Evolutionary conservation across 768 basidiomycete species (phyloP).

Genomic region (Amanita rimosa): DNA sequence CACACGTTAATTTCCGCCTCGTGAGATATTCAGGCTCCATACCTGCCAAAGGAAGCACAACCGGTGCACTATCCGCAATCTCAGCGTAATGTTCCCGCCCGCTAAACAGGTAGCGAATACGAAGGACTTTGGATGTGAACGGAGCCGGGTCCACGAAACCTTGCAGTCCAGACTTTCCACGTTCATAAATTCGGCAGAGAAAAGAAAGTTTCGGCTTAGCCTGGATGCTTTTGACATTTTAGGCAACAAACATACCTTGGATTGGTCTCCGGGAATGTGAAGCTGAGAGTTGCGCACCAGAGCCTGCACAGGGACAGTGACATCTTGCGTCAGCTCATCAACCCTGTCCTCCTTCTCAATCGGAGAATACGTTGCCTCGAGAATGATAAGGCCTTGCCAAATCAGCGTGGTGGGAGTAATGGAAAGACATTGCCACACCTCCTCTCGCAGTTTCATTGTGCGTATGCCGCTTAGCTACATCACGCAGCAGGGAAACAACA

Average conservation of each 20-base stretch:
- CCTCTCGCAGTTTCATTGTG: slow-evolving; percentile 53
- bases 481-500: slow-evolving; percentile 49
- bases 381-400: slow-evolving; percentile 57
- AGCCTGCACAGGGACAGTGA: slow-evolving; percentile 73
- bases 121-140: slow-evolving; percentile 55
- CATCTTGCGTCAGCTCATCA: slow-evolving; percentile 55
- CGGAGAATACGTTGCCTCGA: slow-evolving; percentile 65
- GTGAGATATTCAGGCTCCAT: slow-evolving; percentile 16
- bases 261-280: slow-evolving; percentile 61
- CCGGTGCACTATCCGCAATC: slow-evolving; percentile 55
- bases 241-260: slow-evolving; percentile 43
- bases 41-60: slow-evolving; percentile 71
- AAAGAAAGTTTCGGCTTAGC: slow-evolving; percentile 6
- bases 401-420: background rate
- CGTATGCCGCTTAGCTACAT: slow-evolving; percentile 53
- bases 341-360: slow-evolving; percentile 35
- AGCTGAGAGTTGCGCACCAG: slow-evolving; percentile 72
- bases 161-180: slow-evolving; percentile 51
- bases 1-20: slow-evolving; percentile 9
- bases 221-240: background rate
- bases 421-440: slow-evolving; percentile 28
- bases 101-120: slow-evolving; percentile 69
- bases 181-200: slow-evolving; percentile 8
- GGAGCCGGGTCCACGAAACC: slow-evolving; percentile 87
- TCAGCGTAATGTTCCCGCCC: slow-evolving; percentile 68